Evolutionary conservation across 139 green algal genomes (phyloP).

Genomic region (Diplosphaera chodatii): DNA sequence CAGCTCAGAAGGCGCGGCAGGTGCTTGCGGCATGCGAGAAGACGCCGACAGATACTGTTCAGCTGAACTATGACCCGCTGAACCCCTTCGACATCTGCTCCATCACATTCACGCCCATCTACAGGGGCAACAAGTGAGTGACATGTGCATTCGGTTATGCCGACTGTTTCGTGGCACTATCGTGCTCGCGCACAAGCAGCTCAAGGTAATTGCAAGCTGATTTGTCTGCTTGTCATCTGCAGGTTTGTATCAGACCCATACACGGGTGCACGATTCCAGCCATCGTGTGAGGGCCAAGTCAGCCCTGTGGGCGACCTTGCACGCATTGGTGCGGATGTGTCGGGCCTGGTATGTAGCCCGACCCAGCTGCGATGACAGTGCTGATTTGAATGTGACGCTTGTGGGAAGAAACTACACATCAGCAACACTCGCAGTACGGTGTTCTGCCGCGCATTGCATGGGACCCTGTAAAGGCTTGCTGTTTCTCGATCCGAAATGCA

Average conservation of each 20-base stretch:
- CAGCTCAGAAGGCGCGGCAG: slow-evolving; percentile 72
- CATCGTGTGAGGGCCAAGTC: slow-evolving; percentile 75
- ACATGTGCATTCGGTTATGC: no score
- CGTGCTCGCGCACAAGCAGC: no score
- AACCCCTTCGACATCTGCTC: slow-evolving; percentile 98
- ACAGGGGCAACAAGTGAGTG: slow-evolving; percentile 47
- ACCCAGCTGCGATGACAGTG: background rate
- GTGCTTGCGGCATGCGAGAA: slow-evolving; percentile 92
- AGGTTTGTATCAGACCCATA: slow-evolving; percentile 69
- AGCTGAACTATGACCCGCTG: slow-evolving; percentile 92
- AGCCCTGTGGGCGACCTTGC: slow-evolving; percentile 81
- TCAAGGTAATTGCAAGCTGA: no score
- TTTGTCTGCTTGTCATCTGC: slow-evolving; percentile 11
- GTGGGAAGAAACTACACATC: no score
- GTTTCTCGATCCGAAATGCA: no score
- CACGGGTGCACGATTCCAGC: slow-evolving; percentile 82
- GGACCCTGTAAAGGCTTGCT: no score
- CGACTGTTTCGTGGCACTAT: no score
- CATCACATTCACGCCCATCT: slow-evolving; percentile 94
- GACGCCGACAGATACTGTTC: slow-evolving; percentile 73
- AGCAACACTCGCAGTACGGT: no score
- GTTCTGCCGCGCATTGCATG: no score
- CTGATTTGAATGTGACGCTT: no score
- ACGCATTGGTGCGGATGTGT: slow-evolving; percentile 77
- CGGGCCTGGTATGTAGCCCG: slow-evolving; percentile 59